Conservation (phyloP, 306 rosid species). For the Vigna unguiculata region DNA sequence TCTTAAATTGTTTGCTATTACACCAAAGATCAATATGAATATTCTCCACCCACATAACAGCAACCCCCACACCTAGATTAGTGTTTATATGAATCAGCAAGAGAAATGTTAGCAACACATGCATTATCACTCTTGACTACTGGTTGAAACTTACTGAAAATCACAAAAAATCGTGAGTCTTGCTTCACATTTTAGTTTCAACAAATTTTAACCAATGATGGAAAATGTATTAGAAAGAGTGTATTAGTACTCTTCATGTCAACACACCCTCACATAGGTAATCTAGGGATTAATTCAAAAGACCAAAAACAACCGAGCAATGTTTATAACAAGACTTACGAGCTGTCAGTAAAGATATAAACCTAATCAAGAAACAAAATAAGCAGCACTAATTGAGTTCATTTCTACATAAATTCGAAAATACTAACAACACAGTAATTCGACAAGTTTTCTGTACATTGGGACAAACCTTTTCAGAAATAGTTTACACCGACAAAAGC, state of each 20-base stretch:
- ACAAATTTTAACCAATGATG: not conserved
- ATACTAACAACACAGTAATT: not conserved
- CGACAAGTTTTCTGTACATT: not conserved
- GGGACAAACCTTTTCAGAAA: not conserved
- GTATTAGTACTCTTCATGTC: not conserved
- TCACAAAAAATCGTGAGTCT: not conserved
- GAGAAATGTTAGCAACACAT: not conserved
- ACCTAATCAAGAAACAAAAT: constrained; percentile 18
- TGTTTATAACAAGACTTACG: not conserved
- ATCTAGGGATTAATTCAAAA: constrained; percentile 17
- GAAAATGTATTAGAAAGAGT: not conserved
- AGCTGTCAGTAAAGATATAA: not conserved
- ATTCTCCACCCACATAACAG: constrained; percentile 29
- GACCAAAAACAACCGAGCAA: constrained; percentile 17
- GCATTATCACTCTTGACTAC: not conserved
- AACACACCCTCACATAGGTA: not conserved
- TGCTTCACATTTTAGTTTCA: not conserved
- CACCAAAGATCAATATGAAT: not conserved
- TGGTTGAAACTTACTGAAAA: not conserved
- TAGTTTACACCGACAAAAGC: not conserved
- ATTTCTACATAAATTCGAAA: constrained; percentile 7
- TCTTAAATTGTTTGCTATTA: constrained; percentile 6
- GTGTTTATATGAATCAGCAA: not conserved
- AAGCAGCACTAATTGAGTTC: not conserved
- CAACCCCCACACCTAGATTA: not conserved